These are phyloP conservation scores for Collybiopsis confluens DNA, from an alignment of 768 basidiomycete species.

Conservation along the genomic window DNA sequence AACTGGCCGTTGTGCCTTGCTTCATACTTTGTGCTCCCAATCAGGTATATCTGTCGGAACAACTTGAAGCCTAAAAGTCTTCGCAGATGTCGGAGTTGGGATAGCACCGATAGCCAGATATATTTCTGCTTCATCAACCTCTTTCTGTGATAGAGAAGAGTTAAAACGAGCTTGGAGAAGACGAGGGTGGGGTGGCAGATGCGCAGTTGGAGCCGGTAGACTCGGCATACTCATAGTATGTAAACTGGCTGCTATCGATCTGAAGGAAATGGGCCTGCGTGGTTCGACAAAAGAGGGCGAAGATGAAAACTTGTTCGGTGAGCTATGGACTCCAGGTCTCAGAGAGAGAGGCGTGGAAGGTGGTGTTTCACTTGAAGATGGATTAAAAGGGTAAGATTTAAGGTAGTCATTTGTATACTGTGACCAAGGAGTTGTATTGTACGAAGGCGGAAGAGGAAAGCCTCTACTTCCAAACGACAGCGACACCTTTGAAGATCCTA, in stretches of 20 bases:
- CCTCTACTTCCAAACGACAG: neutral
- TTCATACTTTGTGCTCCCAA: neutral
- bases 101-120: neutral
- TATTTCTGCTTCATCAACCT: neutral
- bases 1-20: too few species aligned
- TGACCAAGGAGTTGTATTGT: neutral
- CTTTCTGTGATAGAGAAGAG: neutral
- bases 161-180: constrained; percentile 1
- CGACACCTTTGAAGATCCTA: neutral
- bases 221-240: neutral
- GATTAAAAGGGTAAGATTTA: neutral
- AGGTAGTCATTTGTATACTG: neutral
- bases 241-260: neutral
- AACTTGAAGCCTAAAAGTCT: constrained; percentile 1
- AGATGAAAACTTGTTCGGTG: neutral
- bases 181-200: neutral
- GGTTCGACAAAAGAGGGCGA: neutral
- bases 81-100: neutral
- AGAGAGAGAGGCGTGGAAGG: constrained; percentile 5
- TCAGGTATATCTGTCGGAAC: constrained; percentile 2
- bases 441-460: constrained; percentile 3
- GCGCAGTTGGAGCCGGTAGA: neutral
- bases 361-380: neutral
- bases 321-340: neutral
- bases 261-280: neutral